phyloP scores from a whole-genome alignment of 306 rosid genomes.

The Castanospermum australe region DNA sequence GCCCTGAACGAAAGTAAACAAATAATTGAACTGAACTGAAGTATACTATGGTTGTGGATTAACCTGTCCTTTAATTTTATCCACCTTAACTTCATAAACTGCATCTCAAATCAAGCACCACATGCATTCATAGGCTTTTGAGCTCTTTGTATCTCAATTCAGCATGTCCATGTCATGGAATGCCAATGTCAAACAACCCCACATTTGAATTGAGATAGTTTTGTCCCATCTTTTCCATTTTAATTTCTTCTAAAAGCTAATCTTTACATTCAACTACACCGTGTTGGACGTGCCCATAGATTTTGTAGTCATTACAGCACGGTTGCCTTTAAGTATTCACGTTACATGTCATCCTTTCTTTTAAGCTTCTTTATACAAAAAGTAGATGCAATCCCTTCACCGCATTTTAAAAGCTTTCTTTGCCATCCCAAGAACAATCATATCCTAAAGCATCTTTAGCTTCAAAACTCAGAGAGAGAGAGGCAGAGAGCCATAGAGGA shows the following conservation, averaged over 20 bases:
- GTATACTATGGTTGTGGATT: background rate
- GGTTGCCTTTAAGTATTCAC: slow-evolving; percentile 20
- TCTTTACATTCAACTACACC: slow-evolving; percentile 30
- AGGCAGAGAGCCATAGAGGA: no score
- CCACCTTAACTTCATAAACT: slow-evolving; percentile 17
- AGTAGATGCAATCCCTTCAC: slow-evolving; percentile 24
- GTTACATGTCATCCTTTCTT: slow-evolving; percentile 2
- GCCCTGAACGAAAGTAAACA: background rate
- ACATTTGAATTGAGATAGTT: slow-evolving; percentile 25
- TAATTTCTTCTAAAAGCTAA: slow-evolving; percentile 25
- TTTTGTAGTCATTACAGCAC: background rate
- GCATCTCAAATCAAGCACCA: slow-evolving; percentile 6
- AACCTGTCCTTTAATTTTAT: background rate
- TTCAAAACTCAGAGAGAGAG: slow-evolving; percentile 29
- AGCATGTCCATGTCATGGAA: slow-evolving; percentile 13
- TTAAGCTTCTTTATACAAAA: slow-evolving; percentile 33
- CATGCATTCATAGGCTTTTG: slow-evolving; percentile 26
- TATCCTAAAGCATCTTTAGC: slow-evolving; percentile 35
- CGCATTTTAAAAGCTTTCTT: slow-evolving; percentile 38
- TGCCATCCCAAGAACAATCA: slow-evolving; percentile 40
- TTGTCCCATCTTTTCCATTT: slow-evolving; percentile 11
- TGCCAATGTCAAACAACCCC: slow-evolving; percentile 45
- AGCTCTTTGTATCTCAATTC: slow-evolving; percentile 7
- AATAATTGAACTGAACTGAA: background rate
- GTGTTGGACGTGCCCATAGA: slow-evolving; percentile 6